Conservation (phyloP, 345 rosid species). For the Fremontodendron californicum region DNA sequence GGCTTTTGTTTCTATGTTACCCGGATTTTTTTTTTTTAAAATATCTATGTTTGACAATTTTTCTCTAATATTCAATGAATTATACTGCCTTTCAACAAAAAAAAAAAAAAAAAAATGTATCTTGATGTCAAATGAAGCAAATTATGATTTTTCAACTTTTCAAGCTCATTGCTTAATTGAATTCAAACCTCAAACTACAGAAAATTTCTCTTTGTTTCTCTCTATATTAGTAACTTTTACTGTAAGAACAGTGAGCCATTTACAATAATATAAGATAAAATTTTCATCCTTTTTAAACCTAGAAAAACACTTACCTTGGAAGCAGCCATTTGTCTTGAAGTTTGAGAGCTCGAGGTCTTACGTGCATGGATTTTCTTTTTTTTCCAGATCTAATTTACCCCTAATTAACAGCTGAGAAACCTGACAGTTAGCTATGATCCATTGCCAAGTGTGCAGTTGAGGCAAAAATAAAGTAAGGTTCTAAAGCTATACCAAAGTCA, state of each 20-base stretch:
- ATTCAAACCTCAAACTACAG: not conserved
- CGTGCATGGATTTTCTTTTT: conserved; percentile 12
- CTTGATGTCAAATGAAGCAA: not conserved
- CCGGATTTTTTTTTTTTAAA: no score
- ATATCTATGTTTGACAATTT: no score
- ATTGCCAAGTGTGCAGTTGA: conserved; percentile 23
- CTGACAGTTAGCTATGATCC: conserved; percentile 20
- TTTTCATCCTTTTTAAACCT: not conserved
- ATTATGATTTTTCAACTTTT: not conserved
- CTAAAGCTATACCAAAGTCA: conserved; percentile 23
- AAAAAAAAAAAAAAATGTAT: no score
- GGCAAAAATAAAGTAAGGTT: conserved; percentile 30
- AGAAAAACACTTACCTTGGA: conserved; percentile 1
- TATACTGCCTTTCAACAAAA: no score
- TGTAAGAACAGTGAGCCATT: not conserved
- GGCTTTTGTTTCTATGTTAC: no score
- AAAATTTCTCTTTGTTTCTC: not conserved
- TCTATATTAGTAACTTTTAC: not conserved
- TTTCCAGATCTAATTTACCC: not conserved
- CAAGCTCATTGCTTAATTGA: not conserved
- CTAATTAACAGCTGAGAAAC: conserved; percentile 15
- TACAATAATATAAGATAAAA: not conserved
- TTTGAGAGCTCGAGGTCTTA: conserved; percentile 12
- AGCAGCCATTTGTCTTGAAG: conserved; percentile 1
- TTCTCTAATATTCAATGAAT: no score